Percentiles rank a stretch among this genome's conserved stretches.
These are phyloP conservation scores for Hypoxylon trugodes DNA, from an alignment of 495 filamentous ascomycete species.

Conservation along the genomic window DNA sequence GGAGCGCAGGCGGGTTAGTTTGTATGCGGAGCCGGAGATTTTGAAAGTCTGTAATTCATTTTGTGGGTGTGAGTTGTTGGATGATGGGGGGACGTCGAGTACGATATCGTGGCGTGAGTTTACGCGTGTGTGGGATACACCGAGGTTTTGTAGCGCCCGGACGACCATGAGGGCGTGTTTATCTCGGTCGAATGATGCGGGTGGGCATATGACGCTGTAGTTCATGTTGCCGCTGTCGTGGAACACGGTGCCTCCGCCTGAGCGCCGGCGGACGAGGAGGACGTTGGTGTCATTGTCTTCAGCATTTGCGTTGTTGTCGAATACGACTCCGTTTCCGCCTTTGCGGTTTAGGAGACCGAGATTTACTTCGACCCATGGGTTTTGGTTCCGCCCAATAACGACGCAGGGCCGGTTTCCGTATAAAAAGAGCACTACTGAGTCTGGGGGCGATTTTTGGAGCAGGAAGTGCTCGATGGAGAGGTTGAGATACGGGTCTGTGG, in stretches of 20 bases:
- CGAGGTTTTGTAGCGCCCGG: constrained; percentile 69
- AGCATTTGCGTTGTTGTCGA: background rate
- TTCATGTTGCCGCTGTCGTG: constrained; percentile 94
- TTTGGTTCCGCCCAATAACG: constrained; percentile 94
- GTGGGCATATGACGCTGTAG: constrained; percentile 87
- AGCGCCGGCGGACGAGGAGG: constrained; percentile 79
- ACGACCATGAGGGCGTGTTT: constrained; percentile 92
- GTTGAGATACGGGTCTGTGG: constrained; percentile 83
- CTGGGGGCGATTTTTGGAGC: constrained; percentile 71
- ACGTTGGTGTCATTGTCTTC: constrained; percentile 39
- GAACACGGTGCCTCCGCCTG: constrained; percentile 91
- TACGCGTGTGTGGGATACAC: constrained; percentile 64
- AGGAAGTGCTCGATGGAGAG: constrained; percentile 95
- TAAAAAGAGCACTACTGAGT: constrained; percentile 81
- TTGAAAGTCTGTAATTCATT: constrained; percentile 68
- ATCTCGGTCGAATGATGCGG: constrained; percentile 76
- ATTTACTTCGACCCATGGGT: constrained; percentile 93
- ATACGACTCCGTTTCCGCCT: background rate
- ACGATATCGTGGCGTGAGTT: constrained; percentile 96
- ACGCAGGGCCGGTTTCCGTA: constrained; percentile 88
- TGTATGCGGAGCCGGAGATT: constrained; percentile 92
- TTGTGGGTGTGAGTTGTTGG: background rate
- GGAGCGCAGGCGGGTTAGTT: constrained; percentile 77
- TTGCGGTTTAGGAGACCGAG: constrained; percentile 60
- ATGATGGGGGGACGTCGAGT: constrained; percentile 54